These are phyloP conservation scores for Melanopsichium pennsylvanicum DNA, from an alignment of 1,284 basidiomycete species.

Conservation along the genomic window DNA sequence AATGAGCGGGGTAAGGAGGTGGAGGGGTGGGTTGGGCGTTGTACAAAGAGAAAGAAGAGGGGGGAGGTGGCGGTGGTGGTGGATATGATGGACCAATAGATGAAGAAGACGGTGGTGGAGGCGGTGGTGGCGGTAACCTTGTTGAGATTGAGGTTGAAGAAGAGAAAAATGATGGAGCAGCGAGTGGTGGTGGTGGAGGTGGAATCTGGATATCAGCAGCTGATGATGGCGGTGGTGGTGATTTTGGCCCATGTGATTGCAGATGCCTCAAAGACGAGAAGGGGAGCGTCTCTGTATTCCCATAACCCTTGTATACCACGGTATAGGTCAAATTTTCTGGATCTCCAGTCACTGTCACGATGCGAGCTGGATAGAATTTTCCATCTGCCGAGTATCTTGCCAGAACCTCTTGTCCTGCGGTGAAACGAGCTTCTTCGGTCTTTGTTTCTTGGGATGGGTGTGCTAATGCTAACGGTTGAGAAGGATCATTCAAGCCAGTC, in stretches of 20 bases:
- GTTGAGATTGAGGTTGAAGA: background rate
- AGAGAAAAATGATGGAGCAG: slow-evolving; percentile 8
- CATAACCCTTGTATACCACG: slow-evolving; percentile 93
- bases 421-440: slow-evolving; percentile 3
- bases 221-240: background rate
- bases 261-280: slow-evolving; percentile 74
- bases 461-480: background rate
- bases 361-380: slow-evolving; percentile 51
- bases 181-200: slow-evolving; percentile 10
- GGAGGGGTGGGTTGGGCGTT: slow-evolving; percentile 62
- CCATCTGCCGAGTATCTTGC: slow-evolving; percentile 75
- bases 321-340: slow-evolving; percentile 85
- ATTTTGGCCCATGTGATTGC: background rate
- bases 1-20: background rate
- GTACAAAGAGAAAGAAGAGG: slow-evolving; percentile 65
- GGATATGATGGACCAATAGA: background rate
- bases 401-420: slow-evolving; percentile 88
- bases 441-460: background rate
- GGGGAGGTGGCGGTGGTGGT: slow-evolving; percentile 70
- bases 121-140: background rate
- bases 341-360: slow-evolving; percentile 78
- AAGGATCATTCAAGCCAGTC: background rate
- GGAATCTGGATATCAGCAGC: background rate
- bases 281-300: slow-evolving; percentile 88
- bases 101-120: background rate